Evolutionary conservation across 257 asterid genomes (phyloP), one percentile per base, ranked within the genome.

Genomic region (Schizonepeta tenuifolia): DNA sequence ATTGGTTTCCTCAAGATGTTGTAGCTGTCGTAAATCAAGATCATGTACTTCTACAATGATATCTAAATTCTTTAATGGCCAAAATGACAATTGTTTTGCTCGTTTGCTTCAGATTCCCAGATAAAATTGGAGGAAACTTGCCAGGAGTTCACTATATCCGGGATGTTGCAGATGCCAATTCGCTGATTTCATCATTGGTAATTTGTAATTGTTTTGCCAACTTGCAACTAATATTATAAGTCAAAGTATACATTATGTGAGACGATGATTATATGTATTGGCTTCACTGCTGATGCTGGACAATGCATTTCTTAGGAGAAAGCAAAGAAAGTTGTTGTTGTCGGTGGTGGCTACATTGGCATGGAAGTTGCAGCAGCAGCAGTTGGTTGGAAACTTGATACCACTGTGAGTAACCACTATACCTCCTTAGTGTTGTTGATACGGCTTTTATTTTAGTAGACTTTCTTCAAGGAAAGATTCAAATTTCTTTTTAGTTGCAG

Each of bases 341-440:
- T 93, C 75, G 98, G 98, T 67, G 98, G 98, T 82, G 98, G 98
- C 79, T 93, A 93, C 78, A 93, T 93, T 60, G 98, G 98, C 84
- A 93, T 93, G 98, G 98, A 93, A 82, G 96, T 93, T 74, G 97
- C 98, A 50, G 97, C 98, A 72, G 98, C 98, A 75, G 87, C 96
- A 17, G 92, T 79, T 75, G 97, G 85, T 56, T 93, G 98, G 98
- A 91, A 91, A 21, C 96, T 91, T 62, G 98, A 93, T 81, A 93
- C 98, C 46, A 91, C 97, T 24, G 98, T 93, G 79, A 82, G 96
- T 80, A 9, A 40, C 72, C 62, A 49, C 53, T 69, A 35, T 59
- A 63, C 31, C 47, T 71, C 62, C 76, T 38, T 64, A 24, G 2
- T 53, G 0, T 49, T 56, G 51, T 14, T 4, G 9, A 20, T 36